Base-by-base conservation (phyloP, 2,329 filamentous ascomycete genomes). In the Phialemonium atrogriseum region DNA sequence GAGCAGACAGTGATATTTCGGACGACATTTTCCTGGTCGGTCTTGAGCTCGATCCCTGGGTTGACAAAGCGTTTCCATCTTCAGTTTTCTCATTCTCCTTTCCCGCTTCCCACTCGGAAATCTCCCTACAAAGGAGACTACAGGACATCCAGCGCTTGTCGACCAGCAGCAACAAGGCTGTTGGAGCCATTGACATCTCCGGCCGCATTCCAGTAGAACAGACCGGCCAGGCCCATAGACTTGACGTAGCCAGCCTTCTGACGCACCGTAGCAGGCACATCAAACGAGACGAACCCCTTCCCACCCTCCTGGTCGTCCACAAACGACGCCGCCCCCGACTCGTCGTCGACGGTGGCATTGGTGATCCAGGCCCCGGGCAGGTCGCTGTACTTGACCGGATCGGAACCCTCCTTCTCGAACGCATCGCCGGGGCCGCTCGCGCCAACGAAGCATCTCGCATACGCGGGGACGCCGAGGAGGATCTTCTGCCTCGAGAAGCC, bases 171-270 rank as follows among this genome's bases (percentile, higher is more conserved):
- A 15, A 81, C 69, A 38, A 83, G 47, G 47, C 77, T 81, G 42
- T 68, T 58, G 7, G 53, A 43, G 3, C 64, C 70, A 24, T 58
- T 52, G 7, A 65, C 60, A 54, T 82, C 78, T 0, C 68, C 73
- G 3, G 68, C 69, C 2, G 77, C 76, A 23, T 77, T 77, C 78
- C 78, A 82, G 54, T 80, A 82, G 50, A 82, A 82, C 18, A 83
- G 42, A 0, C 78, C 78, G 0, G 68, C 77, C 2, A 83, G 56
- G 2, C 62, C 62, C 36, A 64, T 61, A 21, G 60, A 54, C 27
- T 63, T 68, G 27, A 68, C 75, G 44, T 73, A 80, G 21, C 61
- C 58, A 1, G 76, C 77, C 54, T 83, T 83, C 45, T 68, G 62
- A 33, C 58, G 50, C 11, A 82, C 76, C 1, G 74, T 80, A 15